Base-by-base conservation (phyloP, 208 protist genomes). In the Trichomonas tenax region DNA sequence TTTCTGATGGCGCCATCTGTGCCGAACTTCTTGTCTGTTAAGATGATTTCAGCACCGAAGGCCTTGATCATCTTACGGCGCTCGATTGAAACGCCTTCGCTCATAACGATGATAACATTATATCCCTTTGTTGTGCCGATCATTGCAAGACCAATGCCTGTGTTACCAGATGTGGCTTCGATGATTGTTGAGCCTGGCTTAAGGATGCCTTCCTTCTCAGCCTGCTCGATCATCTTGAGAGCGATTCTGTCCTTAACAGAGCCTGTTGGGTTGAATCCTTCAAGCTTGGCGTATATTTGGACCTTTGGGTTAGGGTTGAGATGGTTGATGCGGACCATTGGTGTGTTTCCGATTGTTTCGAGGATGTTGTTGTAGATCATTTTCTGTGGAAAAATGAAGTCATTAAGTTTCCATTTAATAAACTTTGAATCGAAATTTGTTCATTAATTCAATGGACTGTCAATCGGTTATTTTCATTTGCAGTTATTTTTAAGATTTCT, bases 221-320 rank as follows among this genome's bases (percentile, higher is more conserved):
- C 99, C 51, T 99, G 98, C 2, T 98, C 81, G 82, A 99, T 96
- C 98, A 99, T 99, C 96, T 98, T 97, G 89, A 98, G 97, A 44
- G 98, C 99, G 96, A 99, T 99, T 46, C 99, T 97, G 96, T 99
- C 99, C 98, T 99, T 99, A 48, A 99, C 98, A 96, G 98, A 99
- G 36, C 98, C 98, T 96, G 97, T 97, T 46, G 98, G 96, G 82
- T 98, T 98, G 88, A 98, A 97, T 48, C 97, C 98, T 97, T 98
- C 98, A 96, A 97, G 98, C 96, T 98, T 97, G 31, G 96, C 97
- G 41, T 89, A 89, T 8, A 89, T 40, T 31, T 89, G n/a, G 23
- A 89, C 40, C 14, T 89, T 40, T 84, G 81, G 81, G 36, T 40
- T 26, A 9, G 40, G 40, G 14, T 89, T 46, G 48, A 89, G 34